phyloP scores from a whole-genome alignment of 2,329 filamentous ascomycete species.

The Hirsutella minnesotensis region DNA sequence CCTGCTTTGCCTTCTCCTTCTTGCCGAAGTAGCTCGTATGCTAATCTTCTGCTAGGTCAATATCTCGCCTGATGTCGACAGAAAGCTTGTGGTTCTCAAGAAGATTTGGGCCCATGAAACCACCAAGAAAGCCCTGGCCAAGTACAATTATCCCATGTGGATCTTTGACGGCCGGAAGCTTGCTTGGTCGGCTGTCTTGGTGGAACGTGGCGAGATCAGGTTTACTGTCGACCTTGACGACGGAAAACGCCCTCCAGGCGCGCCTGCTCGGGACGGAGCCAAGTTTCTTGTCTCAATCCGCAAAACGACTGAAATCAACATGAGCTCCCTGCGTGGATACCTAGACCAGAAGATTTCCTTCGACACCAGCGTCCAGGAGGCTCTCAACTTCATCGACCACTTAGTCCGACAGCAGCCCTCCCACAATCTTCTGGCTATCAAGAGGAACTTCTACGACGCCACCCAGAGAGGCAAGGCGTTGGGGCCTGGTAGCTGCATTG shows the following conservation, averaged over 20 bases:
- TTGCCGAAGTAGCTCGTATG: no score
- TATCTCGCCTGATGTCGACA: constrained; percentile 51
- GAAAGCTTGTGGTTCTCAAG: constrained; percentile 51
- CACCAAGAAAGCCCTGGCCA: constrained; percentile 42
- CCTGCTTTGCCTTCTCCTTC: no score
- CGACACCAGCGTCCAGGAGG: constrained; percentile 59
- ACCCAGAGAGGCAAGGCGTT: constrained; percentile 39
- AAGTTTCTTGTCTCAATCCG: constrained; percentile 50
- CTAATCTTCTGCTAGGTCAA: constrained; percentile 37
- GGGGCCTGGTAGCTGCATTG: constrained; percentile 43
- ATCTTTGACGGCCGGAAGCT: constrained; percentile 77
- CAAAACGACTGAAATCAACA: constrained; percentile 54
- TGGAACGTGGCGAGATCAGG: constrained; percentile 36
- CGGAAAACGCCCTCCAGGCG: constrained; percentile 35
- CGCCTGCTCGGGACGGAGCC: constrained; percentile 25
- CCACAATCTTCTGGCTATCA: constrained; percentile 55
- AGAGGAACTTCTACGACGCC: constrained; percentile 68
- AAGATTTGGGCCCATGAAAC: constrained; percentile 62
- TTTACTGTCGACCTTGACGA: constrained; percentile 61
- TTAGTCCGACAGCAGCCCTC: constrained; percentile 71
- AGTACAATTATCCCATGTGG: constrained; percentile 36
- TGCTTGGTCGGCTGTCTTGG: constrained; percentile 52
- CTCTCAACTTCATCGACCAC: constrained; percentile 87
- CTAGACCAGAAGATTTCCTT: constrained; percentile 47
- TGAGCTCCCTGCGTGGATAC: constrained; percentile 55